Conservation (phyloP, 331 rosid species). For the Acacia concinna region DNA sequence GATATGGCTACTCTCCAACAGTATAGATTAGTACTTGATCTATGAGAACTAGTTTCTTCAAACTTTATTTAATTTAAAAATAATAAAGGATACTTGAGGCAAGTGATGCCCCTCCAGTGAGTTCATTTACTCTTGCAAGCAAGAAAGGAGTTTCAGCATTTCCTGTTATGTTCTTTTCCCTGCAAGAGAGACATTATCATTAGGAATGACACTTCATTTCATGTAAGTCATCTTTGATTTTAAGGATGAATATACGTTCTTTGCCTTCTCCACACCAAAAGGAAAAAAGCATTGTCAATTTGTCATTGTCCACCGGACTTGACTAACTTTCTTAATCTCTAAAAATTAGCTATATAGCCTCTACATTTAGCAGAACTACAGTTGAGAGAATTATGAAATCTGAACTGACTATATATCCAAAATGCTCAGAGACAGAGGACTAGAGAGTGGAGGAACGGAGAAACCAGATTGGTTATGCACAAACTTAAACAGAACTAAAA, state of each 20-base stretch:
- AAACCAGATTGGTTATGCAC: neutral
- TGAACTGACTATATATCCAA: neutral
- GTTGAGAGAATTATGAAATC: neutral
- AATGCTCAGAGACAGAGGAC: neutral
- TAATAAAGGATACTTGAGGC: constrained; percentile 75
- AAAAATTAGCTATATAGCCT: neutral
- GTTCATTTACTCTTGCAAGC: constrained; percentile 71
- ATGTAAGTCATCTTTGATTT: neutral
- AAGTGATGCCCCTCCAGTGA: constrained; percentile 86
- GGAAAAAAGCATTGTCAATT: no score
- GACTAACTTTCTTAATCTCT: neutral
- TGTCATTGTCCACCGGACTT: no score
- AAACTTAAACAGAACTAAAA: neutral
- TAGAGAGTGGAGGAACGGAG: neutral
- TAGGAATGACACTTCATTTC: neutral
- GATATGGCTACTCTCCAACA: neutral
- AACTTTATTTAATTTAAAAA: neutral
- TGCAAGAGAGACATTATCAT: constrained; percentile 25
- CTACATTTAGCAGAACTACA: neutral
- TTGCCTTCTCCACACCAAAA: neutral
- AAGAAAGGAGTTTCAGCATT: constrained; percentile 86
- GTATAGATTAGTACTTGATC: neutral
- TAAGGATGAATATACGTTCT: neutral
- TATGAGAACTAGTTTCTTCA: constrained; percentile 2
- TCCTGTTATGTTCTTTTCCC: constrained; percentile 76